Evolutionary conservation across 2,329 filamentous ascomycete species (phyloP).

Genomic region (Coniosporium tulheliwenetii): DNA sequence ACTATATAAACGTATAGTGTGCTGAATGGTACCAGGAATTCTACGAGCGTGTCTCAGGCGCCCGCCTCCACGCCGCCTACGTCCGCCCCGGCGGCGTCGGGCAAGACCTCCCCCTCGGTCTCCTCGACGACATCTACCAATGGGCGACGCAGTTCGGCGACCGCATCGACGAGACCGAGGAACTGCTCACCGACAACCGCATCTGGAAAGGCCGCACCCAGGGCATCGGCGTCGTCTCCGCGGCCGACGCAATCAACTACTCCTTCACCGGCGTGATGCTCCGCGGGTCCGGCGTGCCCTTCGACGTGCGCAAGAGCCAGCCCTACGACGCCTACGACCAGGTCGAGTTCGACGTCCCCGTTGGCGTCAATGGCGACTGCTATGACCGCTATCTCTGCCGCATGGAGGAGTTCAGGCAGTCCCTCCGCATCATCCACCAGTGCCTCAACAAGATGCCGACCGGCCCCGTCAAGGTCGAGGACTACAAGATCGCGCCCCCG

Average conservation of each 20-base stretch:
- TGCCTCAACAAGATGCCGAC: slow-evolving; percentile 98
- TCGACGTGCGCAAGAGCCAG: slow-evolving; percentile 91
- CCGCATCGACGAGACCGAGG: slow-evolving; percentile 96
- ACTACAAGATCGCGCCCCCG: slow-evolving; percentile 95
- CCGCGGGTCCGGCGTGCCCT: slow-evolving; percentile 87
- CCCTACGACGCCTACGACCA: slow-evolving; percentile 96
- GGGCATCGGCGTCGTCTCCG: slow-evolving; percentile 79
- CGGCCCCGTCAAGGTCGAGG: slow-evolving; percentile 86
- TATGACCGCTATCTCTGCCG: slow-evolving; percentile 98
- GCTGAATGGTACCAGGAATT: slow-evolving; percentile 56
- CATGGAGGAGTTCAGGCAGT: slow-evolving; percentile 99
- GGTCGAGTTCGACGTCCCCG: slow-evolving; percentile 95
- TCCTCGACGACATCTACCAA: slow-evolving; percentile 98
- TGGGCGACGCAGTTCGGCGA: slow-evolving; percentile 99
- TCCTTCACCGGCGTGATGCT: slow-evolving; percentile 97
- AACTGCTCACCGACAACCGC: slow-evolving; percentile 96
- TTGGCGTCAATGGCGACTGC: slow-evolving; percentile 94
- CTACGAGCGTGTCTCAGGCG: slow-evolving; percentile 97
- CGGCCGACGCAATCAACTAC: slow-evolving; percentile 90
- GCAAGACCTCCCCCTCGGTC: slow-evolving; percentile 83
- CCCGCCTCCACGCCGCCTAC: slow-evolving; percentile 92
- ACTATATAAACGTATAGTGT: slow-evolving; percentile 1
- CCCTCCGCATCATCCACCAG: slow-evolving; percentile 94
- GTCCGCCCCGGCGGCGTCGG: slow-evolving; percentile 92
- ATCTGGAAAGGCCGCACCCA: slow-evolving; percentile 95